phyloP scores from a whole-genome alignment of 2,329 filamentous ascomycete species.

The Verticillium zaregamsianum region DNA sequence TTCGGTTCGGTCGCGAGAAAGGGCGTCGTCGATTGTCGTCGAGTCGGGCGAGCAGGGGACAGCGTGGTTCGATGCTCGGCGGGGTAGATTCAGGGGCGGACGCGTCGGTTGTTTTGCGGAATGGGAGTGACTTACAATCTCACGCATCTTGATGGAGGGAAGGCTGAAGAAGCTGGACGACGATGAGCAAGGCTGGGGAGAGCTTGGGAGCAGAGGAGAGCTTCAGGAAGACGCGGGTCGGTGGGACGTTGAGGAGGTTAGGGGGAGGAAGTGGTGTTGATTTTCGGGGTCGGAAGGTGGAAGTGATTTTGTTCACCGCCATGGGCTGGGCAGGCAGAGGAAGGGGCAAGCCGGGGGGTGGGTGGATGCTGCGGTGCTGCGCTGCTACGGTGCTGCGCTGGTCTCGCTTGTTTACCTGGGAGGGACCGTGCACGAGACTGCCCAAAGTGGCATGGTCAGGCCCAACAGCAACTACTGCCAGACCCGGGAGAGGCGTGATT shows the following conservation, averaged over 20 bases:
- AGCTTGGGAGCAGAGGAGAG: constrained; percentile 5
- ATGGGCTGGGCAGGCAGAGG: constrained; percentile 14
- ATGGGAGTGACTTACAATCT: constrained; percentile 54
- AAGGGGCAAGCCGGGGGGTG: constrained; percentile 15
- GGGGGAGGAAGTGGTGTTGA: constrained; percentile 26
- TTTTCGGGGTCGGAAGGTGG: constrained; percentile 26
- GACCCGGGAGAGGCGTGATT: background rate
- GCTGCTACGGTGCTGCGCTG: constrained; percentile 3
- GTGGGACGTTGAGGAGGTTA: constrained; percentile 19
- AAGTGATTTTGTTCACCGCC: constrained; percentile 27
- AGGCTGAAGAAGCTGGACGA: constrained; percentile 23
- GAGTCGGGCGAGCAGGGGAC: background rate
- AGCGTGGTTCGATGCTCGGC: constrained; percentile 5
- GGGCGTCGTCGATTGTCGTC: background rate
- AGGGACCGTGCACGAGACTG: constrained; percentile 20
- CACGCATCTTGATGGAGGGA: constrained; percentile 54
- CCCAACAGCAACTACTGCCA: background rate
- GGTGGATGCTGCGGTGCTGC: no score
- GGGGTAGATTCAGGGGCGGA: constrained; percentile 27
- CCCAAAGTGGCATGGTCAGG: background rate
- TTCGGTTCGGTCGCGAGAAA: background rate
- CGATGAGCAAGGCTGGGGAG: background rate
- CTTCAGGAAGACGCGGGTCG: constrained; percentile 13
- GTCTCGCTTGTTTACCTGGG: constrained; percentile 29
- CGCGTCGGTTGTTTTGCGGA: constrained; percentile 9